These are phyloP conservation scores for Crithidia bombi DNA, from an alignment of 208 protist species.

Conservation along the genomic window DNA sequence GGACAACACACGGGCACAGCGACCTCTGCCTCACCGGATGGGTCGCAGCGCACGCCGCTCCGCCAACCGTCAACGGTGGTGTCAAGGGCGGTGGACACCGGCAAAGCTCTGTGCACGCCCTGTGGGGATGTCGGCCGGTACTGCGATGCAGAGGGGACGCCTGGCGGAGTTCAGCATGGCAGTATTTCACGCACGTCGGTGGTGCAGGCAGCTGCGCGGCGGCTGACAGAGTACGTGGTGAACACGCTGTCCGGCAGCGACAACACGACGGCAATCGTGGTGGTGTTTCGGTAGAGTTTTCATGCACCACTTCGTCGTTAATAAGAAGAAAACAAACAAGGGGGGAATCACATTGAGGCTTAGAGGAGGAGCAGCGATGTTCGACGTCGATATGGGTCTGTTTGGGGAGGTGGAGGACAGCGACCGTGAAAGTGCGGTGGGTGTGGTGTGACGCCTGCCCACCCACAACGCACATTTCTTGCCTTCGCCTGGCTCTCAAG, in stretches of 20 bases:
- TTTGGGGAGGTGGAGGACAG: too few species aligned
- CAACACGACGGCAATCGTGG: slow-evolving; percentile 59
- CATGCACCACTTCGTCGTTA: too few species aligned
- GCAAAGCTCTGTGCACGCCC: slow-evolving; percentile 6
- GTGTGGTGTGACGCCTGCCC: too few species aligned
- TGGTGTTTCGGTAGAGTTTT: slow-evolving; percentile 40
- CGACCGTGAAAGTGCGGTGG: too few species aligned
- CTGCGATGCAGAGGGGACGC: background rate
- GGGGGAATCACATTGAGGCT: background rate
- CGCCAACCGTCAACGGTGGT: slow-evolving; percentile 4
- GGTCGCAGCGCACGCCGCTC: background rate
- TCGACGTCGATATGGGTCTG: too few species aligned
- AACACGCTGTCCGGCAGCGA: slow-evolving; percentile 41
- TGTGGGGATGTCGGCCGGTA: background rate
- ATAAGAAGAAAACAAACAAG: background rate
- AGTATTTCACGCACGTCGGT: background rate
- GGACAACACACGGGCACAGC: background rate
- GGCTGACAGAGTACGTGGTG: slow-evolving; percentile 51
- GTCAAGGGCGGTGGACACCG: too few species aligned
- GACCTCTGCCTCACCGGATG: background rate
- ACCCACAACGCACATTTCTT: too few species aligned
- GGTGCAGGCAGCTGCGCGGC: slow-evolving; percentile 30
- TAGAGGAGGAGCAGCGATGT: too few species aligned
- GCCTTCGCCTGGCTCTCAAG: too few species aligned
- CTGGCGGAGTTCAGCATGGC: background rate